phyloP scores from a whole-genome alignment of 1,139 yeast genomes.

The Nematodospora anomalae region DNA sequence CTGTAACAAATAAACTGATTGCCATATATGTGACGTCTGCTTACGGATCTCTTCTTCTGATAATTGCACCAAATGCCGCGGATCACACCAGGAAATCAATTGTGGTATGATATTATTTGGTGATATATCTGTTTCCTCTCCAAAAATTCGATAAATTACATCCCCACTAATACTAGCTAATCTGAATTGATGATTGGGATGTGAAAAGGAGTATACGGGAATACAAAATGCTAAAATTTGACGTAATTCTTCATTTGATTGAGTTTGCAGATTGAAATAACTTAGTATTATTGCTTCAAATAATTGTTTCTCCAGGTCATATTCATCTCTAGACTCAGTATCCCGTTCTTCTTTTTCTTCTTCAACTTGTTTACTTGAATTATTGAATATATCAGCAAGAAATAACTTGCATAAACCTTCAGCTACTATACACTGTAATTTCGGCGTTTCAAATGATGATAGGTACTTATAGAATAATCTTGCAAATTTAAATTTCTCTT shows the following conservation, averaged over 20 bases:
- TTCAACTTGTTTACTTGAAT: constrained; percentile 9
- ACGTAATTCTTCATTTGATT: constrained; percentile 63
- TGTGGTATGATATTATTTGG: constrained; percentile 73
- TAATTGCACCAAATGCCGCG: constrained; percentile 60
- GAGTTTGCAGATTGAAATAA: constrained; percentile 70
- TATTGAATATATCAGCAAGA: constrained; percentile 65
- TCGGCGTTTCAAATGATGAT: constrained; percentile 56
- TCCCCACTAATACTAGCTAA: constrained; percentile 68
- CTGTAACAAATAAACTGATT: constrained; percentile 57
- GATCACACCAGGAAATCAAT: constrained; percentile 84
- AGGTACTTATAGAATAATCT: constrained; percentile 69
- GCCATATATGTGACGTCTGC: constrained; percentile 57
- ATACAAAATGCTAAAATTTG: constrained; percentile 87
- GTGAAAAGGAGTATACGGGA: constrained; percentile 88
- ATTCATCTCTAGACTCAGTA: constrained; percentile 19
- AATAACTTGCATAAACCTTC: constrained; percentile 85
- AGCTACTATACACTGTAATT: constrained; percentile 77
- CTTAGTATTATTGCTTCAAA: constrained; percentile 71
- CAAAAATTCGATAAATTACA: constrained; percentile 58
- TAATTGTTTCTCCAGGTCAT: constrained; percentile 40
- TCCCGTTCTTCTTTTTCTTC: constrained; percentile 11
- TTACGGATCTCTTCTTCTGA: constrained; percentile 37
- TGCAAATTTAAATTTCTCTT: constrained; percentile 63
- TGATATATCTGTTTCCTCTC: constrained; percentile 26
- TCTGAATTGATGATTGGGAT: constrained; percentile 67